These are phyloP conservation scores for Cordyceps javanica DNA, from an alignment of 2,329 filamentous ascomycete genomes.

Conservation along the genomic window DNA sequence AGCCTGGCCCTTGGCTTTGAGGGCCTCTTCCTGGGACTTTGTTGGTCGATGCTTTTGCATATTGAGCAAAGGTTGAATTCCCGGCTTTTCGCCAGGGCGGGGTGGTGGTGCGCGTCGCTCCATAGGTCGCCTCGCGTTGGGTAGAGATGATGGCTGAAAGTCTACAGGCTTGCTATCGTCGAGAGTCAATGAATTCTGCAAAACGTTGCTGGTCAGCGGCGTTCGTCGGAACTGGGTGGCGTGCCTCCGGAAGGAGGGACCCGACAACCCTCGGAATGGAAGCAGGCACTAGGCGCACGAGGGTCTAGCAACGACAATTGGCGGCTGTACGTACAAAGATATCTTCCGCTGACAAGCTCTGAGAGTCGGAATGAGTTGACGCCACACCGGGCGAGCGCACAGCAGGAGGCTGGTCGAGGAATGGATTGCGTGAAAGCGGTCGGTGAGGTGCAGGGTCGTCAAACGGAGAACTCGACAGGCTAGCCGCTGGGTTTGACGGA, in stretches of 20 bases:
- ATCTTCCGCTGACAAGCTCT: slow-evolving; percentile 55
- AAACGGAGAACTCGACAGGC: slow-evolving; percentile 49
- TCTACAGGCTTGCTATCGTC: slow-evolving; percentile 47
- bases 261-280: not conserved
- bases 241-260: not conserved
- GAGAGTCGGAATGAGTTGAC: slow-evolving; percentile 40
- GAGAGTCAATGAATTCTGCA: slow-evolving; percentile 62
- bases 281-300: not conserved
- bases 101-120: slow-evolving; percentile 3
- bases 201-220: slow-evolving; percentile 5
- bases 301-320: slow-evolving; percentile 7
- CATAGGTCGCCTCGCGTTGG: slow-evolving; percentile 4
- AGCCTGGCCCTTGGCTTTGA: slow-evolving; percentile 36
- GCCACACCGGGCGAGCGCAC: slow-evolving; percentile 42
- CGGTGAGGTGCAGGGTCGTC: slow-evolving; percentile 49
- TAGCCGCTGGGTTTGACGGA: slow-evolving; percentile 35
- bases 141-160: slow-evolving; percentile 12
- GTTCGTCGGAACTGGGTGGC: not conserved
- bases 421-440: slow-evolving; percentile 68
- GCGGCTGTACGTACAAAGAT: slow-evolving; percentile 61
- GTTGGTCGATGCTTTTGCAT: slow-evolving; percentile 49
- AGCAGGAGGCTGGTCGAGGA: slow-evolving; percentile 53
- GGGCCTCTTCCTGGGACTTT: slow-evolving; percentile 61
- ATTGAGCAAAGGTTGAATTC: not conserved
- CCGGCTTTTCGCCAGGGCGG: slow-evolving; percentile 15